Conservation (phyloP, 768 basidiomycete genomes). For the Suillus luteus region DNA sequence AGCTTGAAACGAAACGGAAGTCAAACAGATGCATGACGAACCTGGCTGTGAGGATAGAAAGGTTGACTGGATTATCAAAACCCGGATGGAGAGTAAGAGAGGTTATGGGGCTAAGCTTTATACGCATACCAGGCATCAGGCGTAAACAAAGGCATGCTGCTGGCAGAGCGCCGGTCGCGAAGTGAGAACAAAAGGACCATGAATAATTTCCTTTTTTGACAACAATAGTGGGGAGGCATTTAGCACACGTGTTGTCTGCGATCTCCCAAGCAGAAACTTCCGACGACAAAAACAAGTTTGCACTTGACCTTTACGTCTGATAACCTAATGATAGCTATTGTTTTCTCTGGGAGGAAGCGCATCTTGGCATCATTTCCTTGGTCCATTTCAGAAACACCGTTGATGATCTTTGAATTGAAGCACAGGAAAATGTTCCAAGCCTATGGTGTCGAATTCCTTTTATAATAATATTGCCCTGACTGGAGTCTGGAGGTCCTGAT, state of each 20-base stretch:
- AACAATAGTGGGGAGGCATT: conserved; percentile 28
- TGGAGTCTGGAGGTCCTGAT: background rate
- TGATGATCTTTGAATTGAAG: background rate
- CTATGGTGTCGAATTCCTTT: background rate
- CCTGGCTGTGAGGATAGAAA: conserved; percentile 31
- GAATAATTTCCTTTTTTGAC: conserved; percentile 27
- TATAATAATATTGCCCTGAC: background rate
- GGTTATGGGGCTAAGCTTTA: conserved; percentile 23
- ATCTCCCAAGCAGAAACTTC: background rate
- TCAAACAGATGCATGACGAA: conserved; percentile 12
- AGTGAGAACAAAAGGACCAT: conserved; percentile 36
- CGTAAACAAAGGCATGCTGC: conserved; percentile 22
- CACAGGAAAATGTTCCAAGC: too few species aligned
- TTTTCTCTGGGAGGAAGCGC: background rate
- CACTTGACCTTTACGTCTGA: background rate
- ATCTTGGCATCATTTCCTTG: background rate
- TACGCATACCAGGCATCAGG: conserved; percentile 17
- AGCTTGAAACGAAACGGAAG: conserved; percentile 13
- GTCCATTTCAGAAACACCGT: background rate
- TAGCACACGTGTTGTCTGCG: conserved; percentile 4
- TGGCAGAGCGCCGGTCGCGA: conserved; percentile 24
- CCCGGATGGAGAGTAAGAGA: conserved; percentile 25
- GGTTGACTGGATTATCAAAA: conserved; percentile 38
- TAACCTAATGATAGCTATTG: background rate
- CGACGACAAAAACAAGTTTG: background rate